Percentiles rank a stretch among this genome's conserved stretches.
phyloP scores from a whole-genome alignment of 148 eudicot genomes.

The Cornus kousa region DNA sequence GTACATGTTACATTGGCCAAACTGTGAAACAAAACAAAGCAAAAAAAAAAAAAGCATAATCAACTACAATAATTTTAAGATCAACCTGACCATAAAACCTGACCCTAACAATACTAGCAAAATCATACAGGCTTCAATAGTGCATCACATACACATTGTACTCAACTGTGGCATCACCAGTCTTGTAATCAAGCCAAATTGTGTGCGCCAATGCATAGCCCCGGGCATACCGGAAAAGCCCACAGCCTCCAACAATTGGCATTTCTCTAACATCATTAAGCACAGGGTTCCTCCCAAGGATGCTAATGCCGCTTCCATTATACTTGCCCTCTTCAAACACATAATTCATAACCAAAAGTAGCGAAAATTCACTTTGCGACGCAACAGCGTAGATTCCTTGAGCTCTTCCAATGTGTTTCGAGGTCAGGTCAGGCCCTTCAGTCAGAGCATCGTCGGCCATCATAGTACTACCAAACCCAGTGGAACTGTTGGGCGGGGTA shows the following conservation, averaged over 20 bases:
- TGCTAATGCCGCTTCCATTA: conserved; percentile 43
- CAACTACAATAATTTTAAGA: background rate
- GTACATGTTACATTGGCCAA: no score
- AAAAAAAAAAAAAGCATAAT: background rate
- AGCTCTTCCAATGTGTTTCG: conserved; percentile 43
- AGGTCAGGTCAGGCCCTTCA: conserved; percentile 20
- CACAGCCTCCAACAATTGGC: conserved; percentile 61
- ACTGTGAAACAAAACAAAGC: no score
- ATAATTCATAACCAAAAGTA: conserved; percentile 45
- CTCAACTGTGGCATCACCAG: conserved; percentile 42
- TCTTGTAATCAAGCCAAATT: conserved; percentile 8
- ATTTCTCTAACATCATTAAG: conserved; percentile 32
- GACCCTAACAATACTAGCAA: background rate
- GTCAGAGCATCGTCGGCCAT: conserved; percentile 51
- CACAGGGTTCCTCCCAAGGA: conserved; percentile 38
- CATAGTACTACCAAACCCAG: conserved; percentile 14
- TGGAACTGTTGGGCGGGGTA: background rate
- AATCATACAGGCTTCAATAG: background rate
- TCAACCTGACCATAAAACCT: background rate
- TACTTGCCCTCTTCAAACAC: conserved; percentile 38
- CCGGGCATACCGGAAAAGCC: conserved; percentile 44
- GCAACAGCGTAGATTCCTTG: conserved; percentile 48
- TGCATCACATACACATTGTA: conserved; percentile 35
- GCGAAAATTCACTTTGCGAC: conserved; percentile 12
- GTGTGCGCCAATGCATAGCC: conserved; percentile 53